These are phyloP conservation scores for Endocalyx cinctus DNA, from an alignment of 2,329 filamentous ascomycete genomes.

Conservation along the genomic window DNA sequence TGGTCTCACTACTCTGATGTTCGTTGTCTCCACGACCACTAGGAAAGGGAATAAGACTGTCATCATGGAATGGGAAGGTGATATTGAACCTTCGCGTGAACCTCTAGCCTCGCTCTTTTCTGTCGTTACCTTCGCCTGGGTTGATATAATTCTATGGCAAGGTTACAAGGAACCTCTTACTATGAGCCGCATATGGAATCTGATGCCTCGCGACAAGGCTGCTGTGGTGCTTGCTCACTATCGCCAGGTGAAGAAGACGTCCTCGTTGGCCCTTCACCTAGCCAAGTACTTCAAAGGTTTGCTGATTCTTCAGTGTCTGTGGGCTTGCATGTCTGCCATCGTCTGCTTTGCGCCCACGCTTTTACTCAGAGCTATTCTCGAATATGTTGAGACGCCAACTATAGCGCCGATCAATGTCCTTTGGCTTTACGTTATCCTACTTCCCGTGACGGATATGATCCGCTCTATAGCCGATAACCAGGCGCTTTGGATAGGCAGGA, in stretches of 20 bases:
- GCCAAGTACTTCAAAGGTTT: slow-evolving; percentile 77
- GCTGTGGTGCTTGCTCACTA: slow-evolving; percentile 75
- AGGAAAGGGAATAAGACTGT: slow-evolving; percentile 91
- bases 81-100: slow-evolving; percentile 80
- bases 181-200: slow-evolving; percentile 85
- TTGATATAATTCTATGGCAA: slow-evolving; percentile 82
- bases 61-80: slow-evolving; percentile 81
- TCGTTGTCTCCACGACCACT: slow-evolving; percentile 71
- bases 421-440: slow-evolving; percentile 90
- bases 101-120: slow-evolving; percentile 86
- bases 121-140: slow-evolving; percentile 82
- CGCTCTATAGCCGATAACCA: slow-evolving; percentile 81
- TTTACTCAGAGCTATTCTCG: slow-evolving; percentile 82
- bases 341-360: slow-evolving; percentile 91
- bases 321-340: slow-evolving; percentile 73
- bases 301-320: slow-evolving; percentile 71
- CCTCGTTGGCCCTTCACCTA: slow-evolving; percentile 72
- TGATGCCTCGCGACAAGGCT: slow-evolving; percentile 84
- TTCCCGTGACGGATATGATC: slow-evolving; percentile 77
- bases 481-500: slow-evolving; percentile 88
- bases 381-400: slow-evolving; percentile 84
- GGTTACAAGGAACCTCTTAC: slow-evolving; percentile 84
- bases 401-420: slow-evolving; percentile 77
- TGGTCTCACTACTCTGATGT: slow-evolving; percentile 66
- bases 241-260: slow-evolving; percentile 78